Evolutionary conservation across 148 eudicot species (phyloP).

Genomic region (Oxyria digyna): DNA sequence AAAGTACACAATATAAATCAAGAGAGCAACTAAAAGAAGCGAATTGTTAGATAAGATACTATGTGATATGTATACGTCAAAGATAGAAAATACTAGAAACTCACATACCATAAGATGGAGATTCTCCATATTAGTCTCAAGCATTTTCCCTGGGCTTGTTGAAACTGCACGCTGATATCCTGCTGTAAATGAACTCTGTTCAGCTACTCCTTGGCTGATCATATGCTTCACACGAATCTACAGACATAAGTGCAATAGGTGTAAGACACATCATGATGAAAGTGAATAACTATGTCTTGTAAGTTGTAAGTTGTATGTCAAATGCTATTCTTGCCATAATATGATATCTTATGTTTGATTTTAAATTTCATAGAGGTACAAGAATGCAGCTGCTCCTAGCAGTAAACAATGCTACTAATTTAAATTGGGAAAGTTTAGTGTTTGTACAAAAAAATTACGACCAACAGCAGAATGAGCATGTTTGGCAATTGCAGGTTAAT

Average conservation of each 20-base stretch:
- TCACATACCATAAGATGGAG: slow-evolving; percentile 65
- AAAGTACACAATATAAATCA: slow-evolving; percentile 9
- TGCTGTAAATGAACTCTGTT: slow-evolving; percentile 49
- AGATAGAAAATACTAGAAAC: slow-evolving; percentile 5
- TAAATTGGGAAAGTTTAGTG: too few relatives aligned
- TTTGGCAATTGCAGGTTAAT: neutral
- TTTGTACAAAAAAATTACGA: neutral
- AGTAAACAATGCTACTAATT: neutral
- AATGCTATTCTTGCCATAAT: neutral
- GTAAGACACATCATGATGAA: slow-evolving; percentile 1
- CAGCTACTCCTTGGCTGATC: slow-evolving; percentile 70
- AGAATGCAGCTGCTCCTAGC: neutral
- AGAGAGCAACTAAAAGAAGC: slow-evolving; percentile 3
- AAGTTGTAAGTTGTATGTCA: too few relatives aligned
- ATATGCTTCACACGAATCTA: slow-evolving; percentile 95
- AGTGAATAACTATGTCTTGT: neutral
- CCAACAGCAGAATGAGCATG: neutral
- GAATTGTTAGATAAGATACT: slow-evolving; percentile 1
- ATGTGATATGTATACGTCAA: slow-evolving; percentile 7
- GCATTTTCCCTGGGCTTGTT: slow-evolving; percentile 49
- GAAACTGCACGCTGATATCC: slow-evolving; percentile 31
- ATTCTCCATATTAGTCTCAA: slow-evolving; percentile 80
- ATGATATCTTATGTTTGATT: neutral
- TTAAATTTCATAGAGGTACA: neutral
- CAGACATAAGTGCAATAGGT: slow-evolving; percentile 9